Conservation (phyloP, 1,284 basidiomycete genomes). For the Pisolithus thermaeus region DNA sequence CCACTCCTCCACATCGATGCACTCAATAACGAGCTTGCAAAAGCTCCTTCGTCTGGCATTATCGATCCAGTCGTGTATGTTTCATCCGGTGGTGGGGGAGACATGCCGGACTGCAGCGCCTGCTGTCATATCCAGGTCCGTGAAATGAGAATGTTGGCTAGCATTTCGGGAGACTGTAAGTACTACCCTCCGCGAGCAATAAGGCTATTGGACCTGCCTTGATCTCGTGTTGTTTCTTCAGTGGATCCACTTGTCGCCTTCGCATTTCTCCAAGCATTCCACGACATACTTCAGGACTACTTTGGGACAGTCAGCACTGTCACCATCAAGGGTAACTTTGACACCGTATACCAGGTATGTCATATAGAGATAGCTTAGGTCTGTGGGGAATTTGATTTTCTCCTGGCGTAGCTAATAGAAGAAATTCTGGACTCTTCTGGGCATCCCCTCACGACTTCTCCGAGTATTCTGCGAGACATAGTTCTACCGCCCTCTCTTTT, state of each 20-base stretch:
- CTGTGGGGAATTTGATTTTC: not conserved
- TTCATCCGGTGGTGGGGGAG: constrained; percentile 37
- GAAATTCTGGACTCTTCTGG: constrained; percentile 92
- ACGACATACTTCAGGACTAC: constrained; percentile 83
- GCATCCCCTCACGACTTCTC: constrained; percentile 90
- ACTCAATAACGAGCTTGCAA: constrained; percentile 67
- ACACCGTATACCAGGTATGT: constrained; percentile 86
- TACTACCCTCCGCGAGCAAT: constrained; percentile 5
- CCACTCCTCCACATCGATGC: constrained; percentile 85
- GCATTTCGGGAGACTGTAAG: constrained; percentile 76
- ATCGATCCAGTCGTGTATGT: constrained; percentile 72
- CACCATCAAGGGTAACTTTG: constrained; percentile 89
- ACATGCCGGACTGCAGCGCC: constrained; percentile 48
- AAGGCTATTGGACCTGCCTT: not conserved
- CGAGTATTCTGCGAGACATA: constrained; percentile 88
- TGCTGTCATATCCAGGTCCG: constrained; percentile 78
- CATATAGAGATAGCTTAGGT: not conserved
- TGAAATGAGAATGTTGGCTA: constrained; percentile 75
- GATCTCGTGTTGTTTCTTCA: constrained; percentile 30
- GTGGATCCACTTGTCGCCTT: constrained; percentile 90
- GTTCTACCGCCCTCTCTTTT: constrained; percentile 84
- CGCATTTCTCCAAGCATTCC: constrained; percentile 81
- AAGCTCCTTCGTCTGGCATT: constrained; percentile 43
- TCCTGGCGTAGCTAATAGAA: constrained; percentile 69
- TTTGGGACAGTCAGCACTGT: constrained; percentile 56